Evolutionary conservation across 768 basidiomycete genomes (phyloP).

Genomic region (Boletus rubroflammeus): DNA sequence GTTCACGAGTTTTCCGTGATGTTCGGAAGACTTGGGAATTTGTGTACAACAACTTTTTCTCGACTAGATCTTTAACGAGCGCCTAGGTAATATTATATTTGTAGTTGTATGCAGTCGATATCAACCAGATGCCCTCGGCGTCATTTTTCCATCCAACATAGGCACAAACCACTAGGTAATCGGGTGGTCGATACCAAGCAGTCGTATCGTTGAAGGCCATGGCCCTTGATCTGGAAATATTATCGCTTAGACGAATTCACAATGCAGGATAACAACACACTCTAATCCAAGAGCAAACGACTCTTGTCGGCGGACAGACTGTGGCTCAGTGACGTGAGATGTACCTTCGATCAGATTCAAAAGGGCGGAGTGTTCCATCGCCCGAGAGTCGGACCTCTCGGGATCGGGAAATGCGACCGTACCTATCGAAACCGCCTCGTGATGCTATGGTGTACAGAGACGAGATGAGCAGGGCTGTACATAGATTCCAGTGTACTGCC

Average conservation of each 20-base stretch:
- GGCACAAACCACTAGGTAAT: background rate
- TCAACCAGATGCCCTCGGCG: background rate
- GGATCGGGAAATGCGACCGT: background rate
- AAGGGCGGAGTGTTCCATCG: background rate
- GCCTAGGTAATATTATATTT: background rate
- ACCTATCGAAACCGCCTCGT: background rate
- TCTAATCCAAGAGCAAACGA: background rate
- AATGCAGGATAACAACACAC: background rate
- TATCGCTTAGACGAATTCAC: background rate
- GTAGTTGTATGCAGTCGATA: background rate
- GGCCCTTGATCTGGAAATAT: background rate
- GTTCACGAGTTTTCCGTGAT: too few relatives aligned
- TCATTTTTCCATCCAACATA: background rate
- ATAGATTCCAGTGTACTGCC: too few relatives aligned
- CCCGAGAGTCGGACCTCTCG: background rate
- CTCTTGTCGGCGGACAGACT: background rate
- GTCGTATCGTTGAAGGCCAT: too few relatives aligned
- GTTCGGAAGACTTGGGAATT: background rate
- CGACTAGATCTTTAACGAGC: background rate
- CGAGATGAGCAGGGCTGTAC: background rate
- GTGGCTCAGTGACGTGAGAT: background rate
- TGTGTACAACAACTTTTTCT: background rate
- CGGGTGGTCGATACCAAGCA: too few relatives aligned
- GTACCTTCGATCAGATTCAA: background rate
- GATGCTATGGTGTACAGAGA: background rate